A percentile compares a stretch with the other conserved stretches of the same genome.
Conservation (phyloP, 1,284 basidiomycete species). For the Moesziomyces sp. region DNA sequence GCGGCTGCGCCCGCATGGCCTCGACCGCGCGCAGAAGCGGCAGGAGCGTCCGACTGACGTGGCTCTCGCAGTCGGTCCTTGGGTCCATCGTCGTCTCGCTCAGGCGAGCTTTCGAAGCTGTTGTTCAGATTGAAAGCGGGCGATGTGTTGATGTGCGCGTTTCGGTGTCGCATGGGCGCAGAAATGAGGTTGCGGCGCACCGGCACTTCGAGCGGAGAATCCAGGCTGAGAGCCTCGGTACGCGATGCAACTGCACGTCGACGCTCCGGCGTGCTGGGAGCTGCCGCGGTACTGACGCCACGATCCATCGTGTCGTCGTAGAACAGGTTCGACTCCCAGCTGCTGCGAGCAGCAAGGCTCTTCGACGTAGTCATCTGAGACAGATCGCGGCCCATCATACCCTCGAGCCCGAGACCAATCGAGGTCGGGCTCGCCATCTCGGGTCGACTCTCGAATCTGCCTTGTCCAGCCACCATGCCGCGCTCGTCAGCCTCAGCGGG, state of each 20-base stretch:
- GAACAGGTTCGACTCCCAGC: constrained; percentile 56
- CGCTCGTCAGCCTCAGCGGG: background rate
- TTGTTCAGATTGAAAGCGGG: constrained; percentile 54
- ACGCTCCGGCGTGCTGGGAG: constrained; percentile 28
- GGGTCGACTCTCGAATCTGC: background rate
- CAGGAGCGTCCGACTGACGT: constrained; percentile 1
- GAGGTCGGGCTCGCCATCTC: constrained; percentile 23
- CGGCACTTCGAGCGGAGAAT: constrained; percentile 47
- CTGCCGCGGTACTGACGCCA: constrained; percentile 19
- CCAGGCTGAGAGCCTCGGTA: constrained; percentile 23
- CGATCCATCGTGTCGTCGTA: constrained; percentile 42
- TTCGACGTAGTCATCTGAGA: constrained; percentile 45
- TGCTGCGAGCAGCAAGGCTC: constrained; percentile 44
- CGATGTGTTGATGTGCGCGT: constrained; percentile 54
- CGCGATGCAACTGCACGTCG: constrained; percentile 14
- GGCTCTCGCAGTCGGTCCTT: constrained; percentile 9
- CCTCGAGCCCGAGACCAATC: constrained; percentile 42
- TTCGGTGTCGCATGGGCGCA: constrained; percentile 57
- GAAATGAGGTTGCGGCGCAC: constrained; percentile 32
- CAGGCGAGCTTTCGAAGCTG: constrained; percentile 42
- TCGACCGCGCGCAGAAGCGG: constrained; percentile 10
- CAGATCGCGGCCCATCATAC: constrained; percentile 33
- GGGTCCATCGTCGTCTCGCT: constrained; percentile 16
- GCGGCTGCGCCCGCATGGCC: constrained; percentile 4
- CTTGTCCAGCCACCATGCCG: constrained; percentile 5